A percentile compares a stretch with the other conserved stretches of the same genome.
Evolutionary conservation across 345 rosid species (phyloP).

Genomic region (Conringia planisiliqua): DNA sequence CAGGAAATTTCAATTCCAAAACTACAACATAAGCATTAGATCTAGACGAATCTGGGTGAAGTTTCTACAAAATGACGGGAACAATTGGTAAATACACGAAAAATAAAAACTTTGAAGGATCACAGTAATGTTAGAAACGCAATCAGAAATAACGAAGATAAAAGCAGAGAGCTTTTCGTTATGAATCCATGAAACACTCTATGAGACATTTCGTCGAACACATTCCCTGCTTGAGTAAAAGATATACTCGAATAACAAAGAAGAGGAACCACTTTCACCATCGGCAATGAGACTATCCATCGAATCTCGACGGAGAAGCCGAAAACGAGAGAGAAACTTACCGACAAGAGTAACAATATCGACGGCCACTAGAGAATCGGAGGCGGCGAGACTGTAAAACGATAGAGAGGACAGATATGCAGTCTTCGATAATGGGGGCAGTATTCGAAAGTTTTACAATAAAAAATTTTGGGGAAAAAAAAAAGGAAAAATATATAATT

Average conservation of each 20-base stretch:
- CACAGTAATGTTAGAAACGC: background rate
- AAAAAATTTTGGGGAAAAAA: background rate
- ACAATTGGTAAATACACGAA: background rate
- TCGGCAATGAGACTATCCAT: background rate
- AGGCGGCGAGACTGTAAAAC: constrained; percentile 4
- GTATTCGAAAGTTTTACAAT: background rate
- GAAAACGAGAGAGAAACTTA: background rate
- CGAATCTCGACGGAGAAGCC: background rate
- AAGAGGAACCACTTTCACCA: background rate
- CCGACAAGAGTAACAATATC: background rate
- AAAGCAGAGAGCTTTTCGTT: background rate
- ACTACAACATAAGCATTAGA: background rate
- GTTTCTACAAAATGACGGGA: background rate
- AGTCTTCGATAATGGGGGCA: background rate
- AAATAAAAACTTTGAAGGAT: background rate
- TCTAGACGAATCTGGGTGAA: background rate
- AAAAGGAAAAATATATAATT: background rate
- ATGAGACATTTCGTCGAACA: constrained; percentile 26
- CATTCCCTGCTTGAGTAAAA: background rate
- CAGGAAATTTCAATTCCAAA: background rate
- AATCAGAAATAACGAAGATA: background rate
- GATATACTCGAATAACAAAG: background rate
- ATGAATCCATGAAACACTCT: background rate
- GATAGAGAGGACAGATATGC: background rate
- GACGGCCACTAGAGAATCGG: constrained; percentile 14